These are phyloP conservation scores for Geosmithia morbida DNA, from an alignment of 2,329 filamentous ascomycete genomes.

Conservation along the genomic window DNA sequence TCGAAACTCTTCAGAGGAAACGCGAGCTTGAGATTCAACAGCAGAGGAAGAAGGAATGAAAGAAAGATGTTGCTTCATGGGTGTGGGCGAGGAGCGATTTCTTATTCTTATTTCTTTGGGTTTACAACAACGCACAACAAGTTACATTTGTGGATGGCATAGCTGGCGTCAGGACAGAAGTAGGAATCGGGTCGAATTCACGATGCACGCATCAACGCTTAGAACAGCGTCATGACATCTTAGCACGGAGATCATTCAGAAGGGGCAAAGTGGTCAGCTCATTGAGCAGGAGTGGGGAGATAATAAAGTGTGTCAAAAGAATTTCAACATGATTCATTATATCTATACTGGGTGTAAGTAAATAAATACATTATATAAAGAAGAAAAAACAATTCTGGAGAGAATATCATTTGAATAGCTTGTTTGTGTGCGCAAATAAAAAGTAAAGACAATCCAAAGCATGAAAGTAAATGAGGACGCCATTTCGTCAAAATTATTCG, in stretches of 20 bases:
- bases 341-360: background rate
- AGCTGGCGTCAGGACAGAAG: background rate
- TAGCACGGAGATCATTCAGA: background rate
- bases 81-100: background rate
- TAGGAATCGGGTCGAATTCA: background rate
- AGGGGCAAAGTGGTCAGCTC: background rate
- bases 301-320: background rate
- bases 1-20: slow-evolving; percentile 26
- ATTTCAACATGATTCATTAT: background rate
- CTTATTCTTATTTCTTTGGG: background rate
- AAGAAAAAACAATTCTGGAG: background rate
- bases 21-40: slow-evolving; percentile 2
- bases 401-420: background rate
- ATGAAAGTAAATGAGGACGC: background rate
- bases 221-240: background rate
- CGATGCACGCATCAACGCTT: background rate
- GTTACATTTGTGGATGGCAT: background rate
- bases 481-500: background rate
- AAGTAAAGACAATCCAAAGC: background rate
- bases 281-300: background rate
- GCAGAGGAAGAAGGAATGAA: background rate
- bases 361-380: background rate
- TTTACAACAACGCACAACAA: background rate
- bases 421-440: background rate
- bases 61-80: background rate